Conservation (phyloP, 495 filamentous ascomycete species). For the Delitschia confertaspora region DNA sequence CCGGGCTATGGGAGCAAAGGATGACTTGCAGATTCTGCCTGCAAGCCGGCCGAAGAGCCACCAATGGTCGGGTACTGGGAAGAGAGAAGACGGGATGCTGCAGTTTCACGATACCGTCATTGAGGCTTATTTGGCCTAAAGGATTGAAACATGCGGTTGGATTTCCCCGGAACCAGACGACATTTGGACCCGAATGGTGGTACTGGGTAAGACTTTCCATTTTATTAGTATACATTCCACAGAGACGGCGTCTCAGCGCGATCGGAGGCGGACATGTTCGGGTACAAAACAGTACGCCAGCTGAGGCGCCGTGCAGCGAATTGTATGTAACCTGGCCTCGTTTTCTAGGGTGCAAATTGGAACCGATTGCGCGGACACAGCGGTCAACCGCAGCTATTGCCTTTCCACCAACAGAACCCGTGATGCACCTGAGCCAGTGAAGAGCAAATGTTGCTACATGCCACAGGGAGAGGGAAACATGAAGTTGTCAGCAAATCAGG, state of each 20-base stretch:
- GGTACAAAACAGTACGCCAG: constrained; percentile 7
- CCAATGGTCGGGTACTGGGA: constrained; percentile 16
- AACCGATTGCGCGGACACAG: constrained; percentile 15
- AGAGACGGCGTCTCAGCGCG: constrained; percentile 13
- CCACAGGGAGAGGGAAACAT: no score
- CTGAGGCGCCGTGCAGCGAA: constrained; percentile 1
- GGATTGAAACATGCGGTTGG: constrained; percentile 25
- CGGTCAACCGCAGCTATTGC: constrained; percentile 1
- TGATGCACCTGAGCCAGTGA: no score
- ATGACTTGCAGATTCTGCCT: constrained; percentile 23
- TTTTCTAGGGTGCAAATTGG: constrained; percentile 20
- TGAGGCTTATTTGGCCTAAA: constrained; percentile 8
- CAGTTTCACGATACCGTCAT: constrained; percentile 25
- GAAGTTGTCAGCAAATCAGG: constrained; percentile 2
- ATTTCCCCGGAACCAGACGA: constrained; percentile 5
- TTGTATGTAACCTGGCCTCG: constrained; percentile 28
- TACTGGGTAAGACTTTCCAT: constrained; percentile 20
- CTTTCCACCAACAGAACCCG: no score
- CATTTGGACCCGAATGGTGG: constrained; percentile 5
- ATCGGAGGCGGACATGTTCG: constrained; percentile 23
- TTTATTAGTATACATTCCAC: constrained; percentile 5
- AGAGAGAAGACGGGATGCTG: constrained; percentile 13
- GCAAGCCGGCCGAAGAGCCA: constrained; percentile 4
- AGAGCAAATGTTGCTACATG: no score
- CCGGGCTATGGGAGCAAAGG: constrained; percentile 24